Evolutionary conservation across 768 basidiomycete genomes (phyloP).

Genomic region (Lactarius evosmus): DNA sequence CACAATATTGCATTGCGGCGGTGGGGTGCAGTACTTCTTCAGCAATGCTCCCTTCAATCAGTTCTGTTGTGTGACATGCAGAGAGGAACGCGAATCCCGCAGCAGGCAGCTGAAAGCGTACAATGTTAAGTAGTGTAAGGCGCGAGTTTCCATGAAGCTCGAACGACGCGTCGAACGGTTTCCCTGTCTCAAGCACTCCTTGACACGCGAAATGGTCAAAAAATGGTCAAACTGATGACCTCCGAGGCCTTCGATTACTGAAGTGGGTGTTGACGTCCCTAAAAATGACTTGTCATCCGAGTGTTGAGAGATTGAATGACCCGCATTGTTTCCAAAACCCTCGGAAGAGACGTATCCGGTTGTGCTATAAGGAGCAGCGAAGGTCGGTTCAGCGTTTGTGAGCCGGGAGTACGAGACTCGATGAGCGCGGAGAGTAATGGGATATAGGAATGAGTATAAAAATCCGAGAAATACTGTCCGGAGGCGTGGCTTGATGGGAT

Average conservation of each 20-base stretch:
- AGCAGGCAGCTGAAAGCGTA: not conserved
- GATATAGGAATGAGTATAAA: no score
- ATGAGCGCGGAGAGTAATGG: no score
- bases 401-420: no score
- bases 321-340: not conserved
- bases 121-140: not conserved
- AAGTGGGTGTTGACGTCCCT: not conserved
- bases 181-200: not conserved
- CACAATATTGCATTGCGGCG: conserved; percentile 16
- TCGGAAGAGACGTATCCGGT: not conserved
- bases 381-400: no score
- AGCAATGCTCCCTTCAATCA: not conserved
- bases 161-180: conserved; percentile 5
- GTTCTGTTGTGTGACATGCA: conserved; percentile 13
- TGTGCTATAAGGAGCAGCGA: not conserved
- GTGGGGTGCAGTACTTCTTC: conserved; percentile 16
- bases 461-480: no score
- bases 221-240: not conserved
- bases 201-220: conserved; percentile 6
- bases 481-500: no score
- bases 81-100: conserved; percentile 14
- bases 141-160: not conserved
- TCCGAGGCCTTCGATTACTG: not conserved
- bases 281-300: not conserved
- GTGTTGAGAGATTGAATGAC: not conserved